phyloP scores from a whole-genome alignment of 306 rosid species.

The Lablab purpureus region DNA sequence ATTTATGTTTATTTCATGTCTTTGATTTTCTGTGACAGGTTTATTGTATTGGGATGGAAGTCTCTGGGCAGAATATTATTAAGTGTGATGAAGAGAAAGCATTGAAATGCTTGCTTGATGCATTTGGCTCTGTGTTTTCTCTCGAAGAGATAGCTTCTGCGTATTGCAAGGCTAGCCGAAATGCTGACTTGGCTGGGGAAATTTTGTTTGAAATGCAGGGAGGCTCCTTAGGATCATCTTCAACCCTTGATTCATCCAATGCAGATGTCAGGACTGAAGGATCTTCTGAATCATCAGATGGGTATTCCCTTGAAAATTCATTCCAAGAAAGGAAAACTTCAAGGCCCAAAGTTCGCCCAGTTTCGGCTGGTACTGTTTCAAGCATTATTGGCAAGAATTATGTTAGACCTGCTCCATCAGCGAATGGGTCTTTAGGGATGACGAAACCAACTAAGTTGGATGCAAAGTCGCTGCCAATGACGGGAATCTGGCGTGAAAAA shows the following conservation, averaged over 20 bases:
- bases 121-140: slow-evolving; percentile 69
- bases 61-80: slow-evolving; percentile 47
- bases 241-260: slow-evolving; percentile 32
- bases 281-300: slow-evolving; percentile 43
- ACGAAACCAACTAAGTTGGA: slow-evolving; percentile 67
- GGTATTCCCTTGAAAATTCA: slow-evolving; percentile 47
- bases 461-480: slow-evolving; percentile 52
- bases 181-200: slow-evolving; percentile 69
- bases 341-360: slow-evolving; percentile 58
- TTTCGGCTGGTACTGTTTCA: slow-evolving; percentile 76
- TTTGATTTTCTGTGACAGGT: slow-evolving; percentile 30
- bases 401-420: slow-evolving; percentile 48
- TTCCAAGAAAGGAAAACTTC: slow-evolving; percentile 44
- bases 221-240: slow-evolving; percentile 50
- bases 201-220: slow-evolving; percentile 61
- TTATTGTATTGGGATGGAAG: slow-evolving; percentile 56
- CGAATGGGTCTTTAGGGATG: slow-evolving; percentile 45
- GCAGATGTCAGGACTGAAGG: slow-evolving; percentile 49
- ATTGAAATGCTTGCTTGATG: slow-evolving; percentile 69
- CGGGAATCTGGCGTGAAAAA: slow-evolving; percentile 60
- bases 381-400: slow-evolving; percentile 65
- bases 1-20: neutral
- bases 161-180: slow-evolving; percentile 67
- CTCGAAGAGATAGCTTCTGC: slow-evolving; percentile 84
- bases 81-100: slow-evolving; percentile 60